These are phyloP conservation scores for Limonomyces culmigenus DNA, from an alignment of 1,284 basidiomycete genomes.

Conservation along the genomic window DNA sequence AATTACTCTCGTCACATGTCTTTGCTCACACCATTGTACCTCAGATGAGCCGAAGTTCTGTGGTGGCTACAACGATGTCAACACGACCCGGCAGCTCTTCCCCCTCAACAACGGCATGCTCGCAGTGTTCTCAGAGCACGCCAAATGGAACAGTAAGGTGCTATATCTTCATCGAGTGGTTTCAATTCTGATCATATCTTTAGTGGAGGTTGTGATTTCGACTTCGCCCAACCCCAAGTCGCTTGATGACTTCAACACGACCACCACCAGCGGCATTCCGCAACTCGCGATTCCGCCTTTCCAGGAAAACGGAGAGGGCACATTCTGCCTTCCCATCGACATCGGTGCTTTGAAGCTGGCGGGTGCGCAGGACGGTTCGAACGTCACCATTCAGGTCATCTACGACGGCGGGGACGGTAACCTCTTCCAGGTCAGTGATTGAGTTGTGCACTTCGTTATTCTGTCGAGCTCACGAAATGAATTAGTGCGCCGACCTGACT, in stretches of 20 bases:
- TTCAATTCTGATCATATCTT: conserved; percentile 2
- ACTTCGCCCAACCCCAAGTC: conserved; percentile 35
- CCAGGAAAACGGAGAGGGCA: conserved; percentile 31
- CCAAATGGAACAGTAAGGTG: conserved; percentile 31
- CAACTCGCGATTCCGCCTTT: conserved; percentile 27
- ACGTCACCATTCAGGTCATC: conserved; percentile 43
- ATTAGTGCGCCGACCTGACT: conserved; percentile 55
- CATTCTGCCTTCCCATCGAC: conserved; percentile 44
- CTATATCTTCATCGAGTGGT: background rate
- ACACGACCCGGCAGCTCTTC: conserved; percentile 42
- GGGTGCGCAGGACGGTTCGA: conserved; percentile 32
- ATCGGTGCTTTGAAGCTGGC: conserved; percentile 30
- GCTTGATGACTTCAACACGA: conserved; percentile 40
- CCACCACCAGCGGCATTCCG: conserved; percentile 11
- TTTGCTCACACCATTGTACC: background rate
- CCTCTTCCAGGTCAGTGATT: conserved; percentile 41
- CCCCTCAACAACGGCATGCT: conserved; percentile 41
- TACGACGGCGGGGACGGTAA: conserved; percentile 50
- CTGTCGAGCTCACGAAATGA: background rate
- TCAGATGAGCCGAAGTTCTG: conserved; percentile 39
- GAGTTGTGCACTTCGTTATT: background rate
- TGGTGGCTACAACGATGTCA: conserved; percentile 30
- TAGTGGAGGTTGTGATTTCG: conserved; percentile 40
- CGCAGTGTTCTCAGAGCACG: conserved; percentile 41
- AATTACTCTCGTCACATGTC: background rate